These are phyloP conservation scores for Polyplosphaeria fusca DNA, from an alignment of 495 filamentous ascomycete genomes.

Conservation along the genomic window DNA sequence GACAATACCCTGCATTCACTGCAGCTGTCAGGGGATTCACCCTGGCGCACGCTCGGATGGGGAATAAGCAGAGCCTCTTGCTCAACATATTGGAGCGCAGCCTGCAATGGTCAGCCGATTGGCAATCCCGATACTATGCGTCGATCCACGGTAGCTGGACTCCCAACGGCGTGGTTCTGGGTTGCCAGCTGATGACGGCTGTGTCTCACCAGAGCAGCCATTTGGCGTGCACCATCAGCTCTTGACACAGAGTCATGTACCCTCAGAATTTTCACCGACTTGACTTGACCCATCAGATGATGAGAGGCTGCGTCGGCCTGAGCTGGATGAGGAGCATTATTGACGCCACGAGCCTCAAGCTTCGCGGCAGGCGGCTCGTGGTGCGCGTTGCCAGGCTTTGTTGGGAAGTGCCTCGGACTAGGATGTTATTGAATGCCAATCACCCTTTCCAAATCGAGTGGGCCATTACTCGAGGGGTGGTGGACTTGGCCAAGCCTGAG, in stretches of 20 bases:
- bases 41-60: slow-evolving; percentile 27
- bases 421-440: slow-evolving; percentile 25
- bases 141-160: slow-evolving; percentile 19
- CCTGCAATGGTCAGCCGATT: slow-evolving; percentile 9
- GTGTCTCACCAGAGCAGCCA: slow-evolving; percentile 13
- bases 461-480: slow-evolving; percentile 24
- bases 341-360: slow-evolving; percentile 11
- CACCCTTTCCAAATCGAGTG: slow-evolving; percentile 12
- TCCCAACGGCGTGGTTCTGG: slow-evolving; percentile 27
- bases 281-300: slow-evolving; percentile 18
- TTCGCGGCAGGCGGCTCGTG: slow-evolving; percentile 12
- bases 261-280: slow-evolving; percentile 7
- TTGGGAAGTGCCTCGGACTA: slow-evolving; percentile 10
- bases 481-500: too few relatives aligned
- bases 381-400: slow-evolving; percentile 12
- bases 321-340: slow-evolving; percentile 4
- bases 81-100: slow-evolving; percentile 6
- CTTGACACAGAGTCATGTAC: slow-evolving; percentile 4
- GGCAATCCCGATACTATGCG: slow-evolving; percentile 17
- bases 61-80: slow-evolving; percentile 32
- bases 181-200: slow-evolving; percentile 22
- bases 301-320: slow-evolving; percentile 7
- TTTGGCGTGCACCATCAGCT: not conserved
- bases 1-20: not conserved
- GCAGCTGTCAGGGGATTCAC: slow-evolving; percentile 13